A percentile compares a stretch with the other conserved stretches of the same genome.
These are phyloP conservation scores for Cymodocea nodosa DNA, from an alignment of 116 monocot genomes.

Conservation along the genomic window DNA sequence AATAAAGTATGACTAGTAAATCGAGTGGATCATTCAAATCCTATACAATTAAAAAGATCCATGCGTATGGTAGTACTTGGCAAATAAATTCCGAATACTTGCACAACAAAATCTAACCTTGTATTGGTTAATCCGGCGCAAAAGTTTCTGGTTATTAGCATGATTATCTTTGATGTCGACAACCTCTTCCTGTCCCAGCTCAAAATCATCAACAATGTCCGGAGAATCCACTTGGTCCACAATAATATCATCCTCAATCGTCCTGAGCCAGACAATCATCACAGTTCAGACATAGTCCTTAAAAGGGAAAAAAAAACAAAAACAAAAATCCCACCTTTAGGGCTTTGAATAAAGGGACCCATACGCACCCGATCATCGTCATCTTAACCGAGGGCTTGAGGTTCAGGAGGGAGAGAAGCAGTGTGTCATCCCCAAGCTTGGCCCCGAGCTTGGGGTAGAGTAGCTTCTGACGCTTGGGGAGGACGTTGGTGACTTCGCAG, in stretches of 20 bases:
- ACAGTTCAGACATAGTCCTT: background rate
- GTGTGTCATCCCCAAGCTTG: conserved; percentile 65
- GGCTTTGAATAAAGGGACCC: no score
- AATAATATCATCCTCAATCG: conserved; percentile 85
- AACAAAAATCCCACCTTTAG: no score
- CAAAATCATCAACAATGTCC: conserved; percentile 88
- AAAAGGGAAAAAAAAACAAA: no score
- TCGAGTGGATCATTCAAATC: no score
- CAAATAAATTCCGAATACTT: background rate
- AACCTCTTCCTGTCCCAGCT: conserved; percentile 75
- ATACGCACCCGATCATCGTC: conserved; percentile 85
- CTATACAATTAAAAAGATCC: no score
- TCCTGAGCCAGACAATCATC: conserved; percentile 22
- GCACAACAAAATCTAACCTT: conserved; percentile 33
- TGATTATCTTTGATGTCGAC: conserved; percentile 87
- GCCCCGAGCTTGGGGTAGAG: conserved; percentile 79
- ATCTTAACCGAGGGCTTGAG: conserved; percentile 78
- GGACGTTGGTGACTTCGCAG: conserved; percentile 82
- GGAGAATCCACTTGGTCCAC: conserved; percentile 85
- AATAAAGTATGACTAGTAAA: no score
- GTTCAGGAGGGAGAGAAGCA: conserved; percentile 60
- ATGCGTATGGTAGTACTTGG: no score
- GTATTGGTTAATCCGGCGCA: conserved; percentile 49
- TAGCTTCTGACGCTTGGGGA: conserved; percentile 97
- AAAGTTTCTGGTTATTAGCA: conserved; percentile 71